Base-by-base conservation (phyloP, 164 flowering plant genomes). In the Santalum album region DNA sequence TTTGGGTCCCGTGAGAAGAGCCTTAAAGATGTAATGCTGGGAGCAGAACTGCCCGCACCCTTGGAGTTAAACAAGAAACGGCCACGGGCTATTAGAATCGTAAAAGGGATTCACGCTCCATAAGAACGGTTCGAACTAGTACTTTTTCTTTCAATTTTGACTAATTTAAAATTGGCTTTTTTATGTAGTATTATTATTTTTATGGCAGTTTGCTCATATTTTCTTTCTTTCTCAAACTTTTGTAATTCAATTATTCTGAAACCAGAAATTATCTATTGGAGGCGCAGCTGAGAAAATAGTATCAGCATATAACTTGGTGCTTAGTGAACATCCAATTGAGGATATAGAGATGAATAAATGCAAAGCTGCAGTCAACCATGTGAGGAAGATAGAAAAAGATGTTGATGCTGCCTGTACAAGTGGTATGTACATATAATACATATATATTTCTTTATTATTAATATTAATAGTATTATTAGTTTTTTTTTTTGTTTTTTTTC, bases 341-440 rank as follows among this genome's bases (percentile, higher is more conserved):
- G 91, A 86, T 48, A 69, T 63, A 21, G 80, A 79, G 65, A 79
- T 86, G 83, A 73, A 56, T 61, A 92, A 79, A 57, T 92, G 98
- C 81, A 84, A 83, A 63, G 67, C 87, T 39, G 73, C 86, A 15
- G 79, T 82, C 36, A 71, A 74, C 24, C 90, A 69, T 27, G 79
- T 89, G 57, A 74, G 75, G 59, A 92, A 80, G 74, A 80, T 84
- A 87, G 98, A 89, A 72, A 82, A 78, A 68, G 90, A 86, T 63
- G 78, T 86, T 63, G 82, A 84, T 7, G 45, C 36, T 55, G 87
- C 89, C 0, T 83, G 82, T 61, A n/a, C 62, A 16, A 78, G 45
- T 61, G 84, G 98, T 88, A 79, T 42, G 70, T 29, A 29, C 34
- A 29, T 29, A 29, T 9, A 29, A 9, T 29, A 29, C 9, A 29